These are phyloP conservation scores for Seiridium cupressi DNA, from an alignment of 2,329 filamentous ascomycete species.

Conservation along the genomic window DNA sequence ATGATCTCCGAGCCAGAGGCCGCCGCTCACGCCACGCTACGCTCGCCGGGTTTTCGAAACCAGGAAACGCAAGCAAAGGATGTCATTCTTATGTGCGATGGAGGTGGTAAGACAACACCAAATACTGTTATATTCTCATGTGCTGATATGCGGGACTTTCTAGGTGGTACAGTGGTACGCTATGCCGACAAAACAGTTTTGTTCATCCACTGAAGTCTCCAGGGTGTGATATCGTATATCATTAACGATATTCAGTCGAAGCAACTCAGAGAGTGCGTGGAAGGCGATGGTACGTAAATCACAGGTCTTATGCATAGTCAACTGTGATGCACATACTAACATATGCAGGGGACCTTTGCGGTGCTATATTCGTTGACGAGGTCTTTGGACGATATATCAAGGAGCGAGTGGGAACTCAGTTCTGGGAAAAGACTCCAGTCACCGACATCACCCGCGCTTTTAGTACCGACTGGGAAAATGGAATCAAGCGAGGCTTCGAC, in stretches of 20 bases:
- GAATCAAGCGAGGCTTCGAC: neutral
- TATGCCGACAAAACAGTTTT: neutral
- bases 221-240: neutral
- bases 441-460: neutral
- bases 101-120: neutral
- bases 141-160: neutral
- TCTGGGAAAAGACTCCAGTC: neutral
- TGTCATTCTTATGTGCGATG: neutral
- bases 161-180: neutral
- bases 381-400: neutral
- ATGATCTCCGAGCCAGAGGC: neutral
- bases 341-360: neutral
- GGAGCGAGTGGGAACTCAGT: neutral
- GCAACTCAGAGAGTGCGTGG: neutral
- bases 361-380: neutral
- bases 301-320: neutral
- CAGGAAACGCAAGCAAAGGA: neutral
- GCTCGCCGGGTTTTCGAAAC: neutral
- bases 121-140: neutral
- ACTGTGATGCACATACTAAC: neutral
- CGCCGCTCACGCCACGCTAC: neutral
- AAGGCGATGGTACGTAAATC: neutral
- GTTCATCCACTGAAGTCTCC: neutral
- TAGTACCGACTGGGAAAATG: neutral
- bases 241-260: neutral